Base-by-base conservation (phyloP, 306 rosid genomes). In the Myrica gale region DNA sequence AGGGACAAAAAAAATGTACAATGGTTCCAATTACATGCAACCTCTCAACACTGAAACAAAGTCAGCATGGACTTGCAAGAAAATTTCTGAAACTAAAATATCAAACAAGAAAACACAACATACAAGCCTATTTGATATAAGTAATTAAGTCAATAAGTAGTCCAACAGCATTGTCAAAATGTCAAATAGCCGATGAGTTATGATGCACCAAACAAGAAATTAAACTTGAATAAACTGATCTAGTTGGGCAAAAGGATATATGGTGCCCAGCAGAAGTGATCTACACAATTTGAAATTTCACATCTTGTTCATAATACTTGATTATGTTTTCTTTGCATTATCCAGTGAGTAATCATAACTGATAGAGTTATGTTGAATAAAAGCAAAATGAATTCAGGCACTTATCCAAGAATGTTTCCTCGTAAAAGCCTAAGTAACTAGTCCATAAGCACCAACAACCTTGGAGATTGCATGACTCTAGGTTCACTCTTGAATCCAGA, bases 141-240 rank as follows among this genome's bases (percentile, higher is more conserved):
- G 26, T 37, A 62, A 12, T 39, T 16, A 37, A 62, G 43, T 45
- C 46, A 37, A 37, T 9, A 32, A 62, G 46, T 37, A 1, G 20
- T 41, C 70, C 48, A 32, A 65, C 41, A 65, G 73, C 85, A 79
- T 7, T 56, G 69, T 42, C 45, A 60, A 56, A 4, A 57, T 9
- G 63, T 11, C 37, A 57, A 20, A 9, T 10, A 37, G 60, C 56
- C 21, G 10, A 47, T 8, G 67, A 68, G 5, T 17, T 42, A 16
- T 42, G 12, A n/a, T 43, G 21, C 23, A 60, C 37, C 43, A 55
- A 15, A 56, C 5, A 46, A 70, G 45, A 37, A 44, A 52, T 9
- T 54, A 5, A 5, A 26, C n/a, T 17, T 6, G 37, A 63, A 23
- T 26, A 46, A n/a, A 43, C 21, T 11, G 32, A 26, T 26, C 32